Conservation (phyloP, 805 yeast species). For the Dipodascopsis tothii region DNA sequence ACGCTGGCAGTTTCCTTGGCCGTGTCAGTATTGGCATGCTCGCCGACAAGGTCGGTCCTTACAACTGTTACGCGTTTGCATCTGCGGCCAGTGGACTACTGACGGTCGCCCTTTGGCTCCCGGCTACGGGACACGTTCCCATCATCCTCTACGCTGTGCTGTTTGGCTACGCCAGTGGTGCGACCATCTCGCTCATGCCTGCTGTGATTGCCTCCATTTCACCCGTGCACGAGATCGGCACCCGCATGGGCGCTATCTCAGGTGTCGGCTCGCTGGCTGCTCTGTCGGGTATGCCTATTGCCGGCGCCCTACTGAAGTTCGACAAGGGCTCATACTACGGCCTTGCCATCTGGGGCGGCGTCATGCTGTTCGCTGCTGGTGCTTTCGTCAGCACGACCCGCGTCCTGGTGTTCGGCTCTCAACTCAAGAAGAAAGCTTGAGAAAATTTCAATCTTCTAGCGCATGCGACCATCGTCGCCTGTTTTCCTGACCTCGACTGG, state of each 20-base stretch:
- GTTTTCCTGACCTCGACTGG: too few species aligned
- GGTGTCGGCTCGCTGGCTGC: conserved; percentile 46
- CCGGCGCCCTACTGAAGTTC: conserved; percentile 25
- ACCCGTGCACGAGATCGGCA: conserved; percentile 27
- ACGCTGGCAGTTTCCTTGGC: conserved; percentile 40
- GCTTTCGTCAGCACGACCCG: conserved; percentile 1
- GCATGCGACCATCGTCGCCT: too few species aligned
- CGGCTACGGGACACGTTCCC: conserved; percentile 29
- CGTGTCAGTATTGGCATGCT: conserved; percentile 43
- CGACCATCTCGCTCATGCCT: conserved; percentile 31
- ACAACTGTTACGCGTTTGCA: conserved; percentile 35
- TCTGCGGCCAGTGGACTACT: conserved; percentile 26
- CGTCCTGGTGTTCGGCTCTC: too few species aligned
- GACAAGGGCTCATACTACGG: conserved; percentile 21
- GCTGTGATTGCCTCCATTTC: conserved; percentile 29
- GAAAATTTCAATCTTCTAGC: too few species aligned
- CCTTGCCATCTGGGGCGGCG: conserved; percentile 23
- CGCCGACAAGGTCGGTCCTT: conserved; percentile 44
- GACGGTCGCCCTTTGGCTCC: conserved; percentile 33
- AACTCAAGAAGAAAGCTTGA: too few species aligned
- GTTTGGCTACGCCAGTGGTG: conserved; percentile 32
- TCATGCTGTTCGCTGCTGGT: conserved; percentile 13
- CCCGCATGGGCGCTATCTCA: conserved; percentile 55
- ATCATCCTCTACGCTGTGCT: conserved; percentile 28
- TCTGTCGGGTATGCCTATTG: conserved; percentile 30